Evolutionary conservation across 257 asterid genomes (phyloP).

Genomic region (Solanum sejunctum): DNA sequence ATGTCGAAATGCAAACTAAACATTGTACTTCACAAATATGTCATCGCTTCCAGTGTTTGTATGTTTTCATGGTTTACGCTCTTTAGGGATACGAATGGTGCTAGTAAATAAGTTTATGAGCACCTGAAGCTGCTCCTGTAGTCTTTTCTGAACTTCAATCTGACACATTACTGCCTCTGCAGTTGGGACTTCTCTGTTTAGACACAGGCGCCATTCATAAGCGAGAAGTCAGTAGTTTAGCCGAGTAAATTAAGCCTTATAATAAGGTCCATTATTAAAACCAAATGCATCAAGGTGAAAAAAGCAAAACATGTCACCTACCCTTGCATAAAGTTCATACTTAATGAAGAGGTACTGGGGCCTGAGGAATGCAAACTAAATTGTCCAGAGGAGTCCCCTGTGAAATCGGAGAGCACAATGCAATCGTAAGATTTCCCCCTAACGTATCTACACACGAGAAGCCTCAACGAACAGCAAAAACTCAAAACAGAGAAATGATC

Average conservation of each 20-base stretch:
- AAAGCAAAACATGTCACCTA: constrained; percentile 1
- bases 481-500: not conserved
- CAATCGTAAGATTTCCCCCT: not conserved
- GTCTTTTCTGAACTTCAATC: constrained; percentile 62
- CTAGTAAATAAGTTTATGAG: not conserved
- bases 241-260: not conserved
- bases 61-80: not conserved
- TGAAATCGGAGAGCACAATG: not conserved
- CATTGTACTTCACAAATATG: not conserved
- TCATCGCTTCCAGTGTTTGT: not conserved
- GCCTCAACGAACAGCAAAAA: not conserved
- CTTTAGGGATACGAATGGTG: not conserved
- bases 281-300: not conserved
- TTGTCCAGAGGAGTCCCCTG: constrained; percentile 42
- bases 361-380: constrained; percentile 33
- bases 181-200: constrained; percentile 51
- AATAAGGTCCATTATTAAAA: not conserved
- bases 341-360: constrained; percentile 37
- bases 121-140: constrained; percentile 83
- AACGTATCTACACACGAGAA: not conserved
- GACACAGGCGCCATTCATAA: not conserved
- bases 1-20: not conserved
- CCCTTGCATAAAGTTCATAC: constrained; percentile 49
- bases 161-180: constrained; percentile 55
- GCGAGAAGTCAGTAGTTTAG: not conserved